These are phyloP conservation scores for Codiaeum variegatum DNA, from an alignment of 441 rosid genomes.

Conservation along the genomic window DNA sequence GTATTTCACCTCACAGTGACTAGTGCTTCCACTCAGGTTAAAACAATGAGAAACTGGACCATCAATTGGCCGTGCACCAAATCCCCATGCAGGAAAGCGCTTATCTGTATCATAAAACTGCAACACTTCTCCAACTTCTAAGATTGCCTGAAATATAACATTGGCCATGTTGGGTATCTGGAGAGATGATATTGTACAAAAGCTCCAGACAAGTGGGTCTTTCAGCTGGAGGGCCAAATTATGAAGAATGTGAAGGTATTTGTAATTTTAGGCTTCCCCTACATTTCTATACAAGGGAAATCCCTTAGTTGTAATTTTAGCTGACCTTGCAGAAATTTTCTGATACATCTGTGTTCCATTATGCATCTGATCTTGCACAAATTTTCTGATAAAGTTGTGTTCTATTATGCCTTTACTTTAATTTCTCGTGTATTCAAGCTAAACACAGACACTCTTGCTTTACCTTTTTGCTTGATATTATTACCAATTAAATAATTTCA, in stretches of 20 bases:
- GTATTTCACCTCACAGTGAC: conserved; percentile 58
- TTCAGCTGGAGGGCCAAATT: not conserved
- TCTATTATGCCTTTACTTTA: too few relatives aligned
- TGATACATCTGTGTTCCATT: too few relatives aligned
- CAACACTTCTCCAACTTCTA: conserved; percentile 87
- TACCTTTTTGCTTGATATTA: too few relatives aligned
- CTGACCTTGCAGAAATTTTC: too few relatives aligned
- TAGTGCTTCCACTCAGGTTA: conserved; percentile 84
- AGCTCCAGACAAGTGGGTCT: not conserved
- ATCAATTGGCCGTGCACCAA: conserved; percentile 90
- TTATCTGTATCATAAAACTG: conserved; percentile 82
- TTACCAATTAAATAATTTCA: too few relatives aligned
- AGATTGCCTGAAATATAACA: conserved; percentile 56
- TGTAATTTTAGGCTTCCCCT: not conserved
- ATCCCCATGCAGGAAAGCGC: conserved; percentile 95
- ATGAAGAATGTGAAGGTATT: not conserved
- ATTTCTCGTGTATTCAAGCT: too few relatives aligned
- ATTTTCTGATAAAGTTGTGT: too few relatives aligned
- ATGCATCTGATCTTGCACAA: too few relatives aligned
- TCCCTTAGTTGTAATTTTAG: too few relatives aligned
- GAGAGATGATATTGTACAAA: not conserved
- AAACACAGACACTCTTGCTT: too few relatives aligned
- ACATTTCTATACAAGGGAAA: not conserved
- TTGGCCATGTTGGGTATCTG: not conserved
- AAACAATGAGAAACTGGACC: conserved; percentile 92